These are phyloP conservation scores for Pilatotrama ljubarskyi DNA, from an alignment of 768 basidiomycete genomes.

Conservation along the genomic window DNA sequence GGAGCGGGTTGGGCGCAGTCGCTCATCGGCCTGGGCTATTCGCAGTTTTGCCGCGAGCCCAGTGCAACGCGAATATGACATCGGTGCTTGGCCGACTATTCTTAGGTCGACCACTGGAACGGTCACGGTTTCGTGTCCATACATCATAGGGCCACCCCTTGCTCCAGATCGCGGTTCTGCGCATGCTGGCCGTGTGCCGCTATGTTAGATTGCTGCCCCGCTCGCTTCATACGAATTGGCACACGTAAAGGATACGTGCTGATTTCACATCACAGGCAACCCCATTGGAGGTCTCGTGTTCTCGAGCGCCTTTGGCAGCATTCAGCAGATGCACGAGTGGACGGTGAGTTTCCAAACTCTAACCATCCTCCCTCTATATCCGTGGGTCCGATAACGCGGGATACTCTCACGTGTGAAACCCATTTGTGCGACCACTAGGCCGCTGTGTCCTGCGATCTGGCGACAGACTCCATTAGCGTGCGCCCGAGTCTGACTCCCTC, in stretches of 20 bases:
- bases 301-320: conserved; percentile 61
- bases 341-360: conserved; percentile 43
- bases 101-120: not conserved
- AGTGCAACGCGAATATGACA: no score
- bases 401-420: no score
- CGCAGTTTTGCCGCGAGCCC: not conserved
- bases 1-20: not conserved
- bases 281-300: conserved; percentile 73
- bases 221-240: no score
- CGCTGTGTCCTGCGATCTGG: no score
- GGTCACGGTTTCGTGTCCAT: not conserved
- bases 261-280: conserved; percentile 40
- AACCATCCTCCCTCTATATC: conserved; percentile 3
- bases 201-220: no score
- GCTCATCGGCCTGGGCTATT: not conserved
- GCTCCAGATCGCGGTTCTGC: not conserved
- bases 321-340: conserved; percentile 71
- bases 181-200: not conserved
- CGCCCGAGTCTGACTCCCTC: conserved; percentile 7
- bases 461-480: not conserved
- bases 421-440: no score
- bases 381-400: not conserved
- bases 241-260: not conserved
- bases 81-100: not conserved
- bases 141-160: no score